Conservation (phyloP, 805 yeast species). For the Pichia scutulata region DNA sequence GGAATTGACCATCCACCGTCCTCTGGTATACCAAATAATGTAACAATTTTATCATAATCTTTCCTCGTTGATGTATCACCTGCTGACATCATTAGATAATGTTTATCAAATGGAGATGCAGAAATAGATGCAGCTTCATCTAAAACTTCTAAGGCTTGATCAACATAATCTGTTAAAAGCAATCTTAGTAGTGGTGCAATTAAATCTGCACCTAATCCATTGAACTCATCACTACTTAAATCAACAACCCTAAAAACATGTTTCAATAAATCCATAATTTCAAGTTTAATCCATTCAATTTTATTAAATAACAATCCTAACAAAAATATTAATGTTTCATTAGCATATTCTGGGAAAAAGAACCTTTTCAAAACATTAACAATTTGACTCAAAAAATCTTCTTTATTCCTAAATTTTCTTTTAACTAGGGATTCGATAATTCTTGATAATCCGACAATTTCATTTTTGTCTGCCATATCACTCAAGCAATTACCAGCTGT, state of each 20-base stretch:
- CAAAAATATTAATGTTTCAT: conserved; percentile 65
- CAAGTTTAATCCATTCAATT: conserved; percentile 69
- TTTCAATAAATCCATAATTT: conserved; percentile 69
- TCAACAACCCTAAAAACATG: conserved; percentile 72
- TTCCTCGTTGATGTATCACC: conserved; percentile 74
- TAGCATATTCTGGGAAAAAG: conserved; percentile 69
- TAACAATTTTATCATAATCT: conserved; percentile 78
- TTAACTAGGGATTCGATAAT: conserved; percentile 71
- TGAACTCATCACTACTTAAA: conserved; percentile 66
- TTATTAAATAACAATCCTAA: conserved; percentile 75
- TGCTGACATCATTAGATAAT: conserved; percentile 82
- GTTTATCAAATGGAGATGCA: conserved; percentile 85
- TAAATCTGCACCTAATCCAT: conserved; percentile 90
- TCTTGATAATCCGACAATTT: conserved; percentile 51
- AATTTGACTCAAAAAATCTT: conserved; percentile 79
- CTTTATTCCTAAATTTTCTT: conserved; percentile 77
- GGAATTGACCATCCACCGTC: conserved; percentile 97
- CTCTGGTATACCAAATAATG: conserved; percentile 90
- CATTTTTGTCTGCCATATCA: conserved; percentile 48
- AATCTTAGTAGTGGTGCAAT: conserved; percentile 84
- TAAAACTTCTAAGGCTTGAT: conserved; percentile 79
- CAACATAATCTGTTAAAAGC: conserved; percentile 76
- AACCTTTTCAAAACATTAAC: conserved; percentile 58
- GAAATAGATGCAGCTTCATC: conserved; percentile 82
- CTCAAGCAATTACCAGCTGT: conserved; percentile 51